A percentile compares a stretch with the other conserved stretches of the same genome.
These are phyloP conservation scores for Pascua sp. DNA, from an alignment of 1,284 basidiomycete species.

Conservation along the genomic window DNA sequence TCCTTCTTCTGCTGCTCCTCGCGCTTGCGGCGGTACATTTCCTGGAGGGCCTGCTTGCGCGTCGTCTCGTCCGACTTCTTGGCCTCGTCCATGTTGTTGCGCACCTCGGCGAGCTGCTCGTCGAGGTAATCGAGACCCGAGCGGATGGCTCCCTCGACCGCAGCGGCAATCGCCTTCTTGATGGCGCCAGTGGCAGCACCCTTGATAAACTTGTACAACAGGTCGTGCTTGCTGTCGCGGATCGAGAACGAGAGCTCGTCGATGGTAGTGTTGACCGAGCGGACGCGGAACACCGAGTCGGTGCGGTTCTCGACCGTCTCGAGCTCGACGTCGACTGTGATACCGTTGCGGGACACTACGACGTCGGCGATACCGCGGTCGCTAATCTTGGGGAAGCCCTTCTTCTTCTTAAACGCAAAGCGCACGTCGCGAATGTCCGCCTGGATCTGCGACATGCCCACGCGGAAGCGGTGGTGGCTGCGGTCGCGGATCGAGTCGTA, in stretches of 20 bases:
- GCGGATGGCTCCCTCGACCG: slow-evolving; percentile 69
- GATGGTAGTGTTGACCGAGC: slow-evolving; percentile 53
- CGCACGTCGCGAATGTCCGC: slow-evolving; percentile 89
- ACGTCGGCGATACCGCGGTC: slow-evolving; percentile 94
- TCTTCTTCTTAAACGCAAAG: slow-evolving; percentile 64
- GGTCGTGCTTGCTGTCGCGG: slow-evolving; percentile 84
- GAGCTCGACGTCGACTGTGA: slow-evolving; percentile 51
- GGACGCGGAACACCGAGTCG: slow-evolving; percentile 40
- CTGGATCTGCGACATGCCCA: slow-evolving; percentile 81
- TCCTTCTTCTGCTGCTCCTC: slow-evolving; percentile 43
- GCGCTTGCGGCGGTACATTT: slow-evolving; percentile 56
- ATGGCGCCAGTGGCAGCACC: slow-evolving; percentile 59
- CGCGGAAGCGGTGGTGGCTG: slow-evolving; percentile 64
- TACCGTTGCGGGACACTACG: slow-evolving; percentile 67
- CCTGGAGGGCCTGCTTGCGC: slow-evolving; percentile 63
- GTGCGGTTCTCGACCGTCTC: slow-evolving; percentile 46
- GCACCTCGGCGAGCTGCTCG: slow-evolving; percentile 66
- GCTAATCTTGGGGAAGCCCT: slow-evolving; percentile 57
- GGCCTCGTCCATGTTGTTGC: slow-evolving; percentile 62
- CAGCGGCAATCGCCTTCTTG: slow-evolving; percentile 86
- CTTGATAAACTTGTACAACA: slow-evolving; percentile 67
- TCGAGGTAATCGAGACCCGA: slow-evolving; percentile 72
- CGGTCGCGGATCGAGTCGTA: slow-evolving; percentile 59
- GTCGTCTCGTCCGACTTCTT: slow-evolving; percentile 57
- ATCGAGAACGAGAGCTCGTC: slow-evolving; percentile 86